Evolutionary conservation across 1,284 basidiomycete genomes (phyloP).

Genomic region (Ganoderma meredithae): DNA sequence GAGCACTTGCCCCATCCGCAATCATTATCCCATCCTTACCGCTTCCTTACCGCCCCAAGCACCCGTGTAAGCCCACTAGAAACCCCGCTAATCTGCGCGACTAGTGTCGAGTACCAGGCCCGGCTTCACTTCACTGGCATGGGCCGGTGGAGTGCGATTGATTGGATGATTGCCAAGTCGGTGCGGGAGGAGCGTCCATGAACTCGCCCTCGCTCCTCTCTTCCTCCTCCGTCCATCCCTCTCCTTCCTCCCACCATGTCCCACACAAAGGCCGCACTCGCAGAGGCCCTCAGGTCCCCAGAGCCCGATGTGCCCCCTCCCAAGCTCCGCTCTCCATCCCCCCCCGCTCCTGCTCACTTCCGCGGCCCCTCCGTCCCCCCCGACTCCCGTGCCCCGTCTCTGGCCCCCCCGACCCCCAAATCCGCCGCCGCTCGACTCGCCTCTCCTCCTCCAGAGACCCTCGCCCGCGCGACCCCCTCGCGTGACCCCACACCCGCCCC

Average conservation of each 20-base stretch:
- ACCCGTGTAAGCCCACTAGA: background rate
- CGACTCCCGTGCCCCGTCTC: conserved; percentile 26
- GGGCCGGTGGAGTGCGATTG: conserved; percentile 17
- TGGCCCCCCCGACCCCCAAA: conserved; percentile 26
- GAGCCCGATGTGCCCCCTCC: conserved; percentile 26
- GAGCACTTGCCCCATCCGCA: background rate
- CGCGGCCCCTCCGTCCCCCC: conserved; percentile 2
- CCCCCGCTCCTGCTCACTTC: conserved; percentile 4
- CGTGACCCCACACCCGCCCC: conserved; percentile 20
- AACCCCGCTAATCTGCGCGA: background rate
- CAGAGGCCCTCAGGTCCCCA: conserved; percentile 24
- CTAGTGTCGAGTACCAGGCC: background rate
- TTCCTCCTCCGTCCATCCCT: conserved; percentile 9
- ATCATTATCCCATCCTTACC: background rate
- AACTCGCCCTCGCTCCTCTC: conserved; percentile 12
- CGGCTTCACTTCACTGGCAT: background rate
- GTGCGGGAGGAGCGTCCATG: background rate
- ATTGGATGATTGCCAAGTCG: conserved; percentile 23
- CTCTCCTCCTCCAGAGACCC: conserved; percentile 22
- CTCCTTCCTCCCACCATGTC: conserved; percentile 22
- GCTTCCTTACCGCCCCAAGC: background rate
- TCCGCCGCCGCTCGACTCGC: conserved; percentile 27
- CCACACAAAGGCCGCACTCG: conserved; percentile 26
- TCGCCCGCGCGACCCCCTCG: conserved; percentile 20
- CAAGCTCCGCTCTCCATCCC: conserved; percentile 35